These are phyloP conservation scores for Citropsis articulata DNA, from an alignment of 345 rosid species.

Conservation along the genomic window DNA sequence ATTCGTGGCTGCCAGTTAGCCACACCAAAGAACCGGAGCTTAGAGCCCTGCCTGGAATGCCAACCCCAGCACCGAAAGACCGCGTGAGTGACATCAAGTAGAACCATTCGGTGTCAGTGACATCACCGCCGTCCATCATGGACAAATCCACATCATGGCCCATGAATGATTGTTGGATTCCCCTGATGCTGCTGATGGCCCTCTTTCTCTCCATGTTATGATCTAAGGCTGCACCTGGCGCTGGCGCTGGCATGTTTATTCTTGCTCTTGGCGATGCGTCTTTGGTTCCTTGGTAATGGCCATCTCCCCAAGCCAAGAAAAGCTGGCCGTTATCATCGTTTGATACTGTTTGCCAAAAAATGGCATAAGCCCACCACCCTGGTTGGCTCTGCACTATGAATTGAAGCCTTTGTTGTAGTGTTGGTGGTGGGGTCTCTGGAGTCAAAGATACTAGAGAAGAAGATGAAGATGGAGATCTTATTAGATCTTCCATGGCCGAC, in stretches of 20 bases:
- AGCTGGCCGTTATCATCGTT: conserved; percentile 42
- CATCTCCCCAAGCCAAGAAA: conserved; percentile 63
- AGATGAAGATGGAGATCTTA: conserved; percentile 53
- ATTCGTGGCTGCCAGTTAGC: conserved; percentile 50
- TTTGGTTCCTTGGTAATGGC: conserved; percentile 49
- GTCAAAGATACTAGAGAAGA: conserved; percentile 42
- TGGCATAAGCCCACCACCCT: conserved; percentile 60
- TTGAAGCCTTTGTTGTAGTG: conserved; percentile 57
- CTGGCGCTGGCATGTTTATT: not conserved
- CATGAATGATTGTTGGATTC: conserved; percentile 31
- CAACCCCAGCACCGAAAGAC: conserved; percentile 54
- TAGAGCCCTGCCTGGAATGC: conserved; percentile 45
- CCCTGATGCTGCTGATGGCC: conserved; percentile 30
- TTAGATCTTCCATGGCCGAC: conserved; percentile 44
- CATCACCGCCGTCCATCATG: conserved; percentile 33
- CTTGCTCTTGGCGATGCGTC: conserved; percentile 25
- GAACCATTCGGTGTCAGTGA: conserved; percentile 60
- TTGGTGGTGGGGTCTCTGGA: conserved; percentile 32
- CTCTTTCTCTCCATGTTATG: conserved; percentile 25
- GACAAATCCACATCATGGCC: conserved; percentile 35
- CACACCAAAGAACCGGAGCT: conserved; percentile 56
- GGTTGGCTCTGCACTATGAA: conserved; percentile 46
- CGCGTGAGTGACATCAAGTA: conserved; percentile 56
- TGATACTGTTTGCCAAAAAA: conserved; percentile 50
- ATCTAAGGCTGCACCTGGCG: not conserved